Evolutionary conservation across 2,329 filamentous ascomycete genomes (phyloP).

Genomic region (Penicillium sp.): DNA sequence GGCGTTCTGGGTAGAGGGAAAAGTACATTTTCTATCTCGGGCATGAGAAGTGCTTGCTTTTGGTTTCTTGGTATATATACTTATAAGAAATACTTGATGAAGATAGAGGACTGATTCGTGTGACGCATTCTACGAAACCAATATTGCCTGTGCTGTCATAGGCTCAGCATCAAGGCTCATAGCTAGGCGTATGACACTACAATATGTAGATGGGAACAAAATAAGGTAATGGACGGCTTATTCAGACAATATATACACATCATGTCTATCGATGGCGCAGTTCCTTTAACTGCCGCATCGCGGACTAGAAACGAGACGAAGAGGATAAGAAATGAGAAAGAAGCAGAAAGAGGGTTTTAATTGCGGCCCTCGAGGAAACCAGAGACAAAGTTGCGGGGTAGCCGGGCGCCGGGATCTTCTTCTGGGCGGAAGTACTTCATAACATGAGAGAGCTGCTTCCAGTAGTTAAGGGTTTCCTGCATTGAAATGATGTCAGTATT

Average conservation of each 20-base stretch:
- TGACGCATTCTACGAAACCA: background rate
- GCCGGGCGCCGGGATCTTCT: conserved; percentile 69
- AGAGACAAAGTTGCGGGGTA: conserved; percentile 88
- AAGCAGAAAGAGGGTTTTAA: conserved; percentile 25
- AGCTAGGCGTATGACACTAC: background rate
- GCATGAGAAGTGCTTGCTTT: background rate
- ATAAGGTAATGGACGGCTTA: conserved; percentile 24
- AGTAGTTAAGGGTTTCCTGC: conserved; percentile 98
- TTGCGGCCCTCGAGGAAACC: conserved; percentile 86
- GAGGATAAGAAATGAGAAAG: conserved; percentile 12
- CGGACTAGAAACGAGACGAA: conserved; percentile 22
- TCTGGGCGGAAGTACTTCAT: conserved; percentile 96
- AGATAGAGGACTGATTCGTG: background rate
- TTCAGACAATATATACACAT: conserved; percentile 40
- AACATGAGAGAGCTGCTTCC: conserved; percentile 94
- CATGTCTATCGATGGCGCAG: conserved; percentile 28
- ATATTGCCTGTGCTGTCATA: background rate
- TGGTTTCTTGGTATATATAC: background rate
- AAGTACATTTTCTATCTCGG: conserved; percentile 6
- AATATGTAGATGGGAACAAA: background rate
- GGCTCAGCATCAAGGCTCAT: background rate
- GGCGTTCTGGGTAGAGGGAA: conserved; percentile 24
- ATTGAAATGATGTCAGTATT: background rate
- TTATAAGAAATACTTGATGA: background rate
- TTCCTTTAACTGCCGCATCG: conserved; percentile 12